Base-by-base conservation (phyloP, 108 stramenopile genomes). In the Seminavis robusta region DNA sequence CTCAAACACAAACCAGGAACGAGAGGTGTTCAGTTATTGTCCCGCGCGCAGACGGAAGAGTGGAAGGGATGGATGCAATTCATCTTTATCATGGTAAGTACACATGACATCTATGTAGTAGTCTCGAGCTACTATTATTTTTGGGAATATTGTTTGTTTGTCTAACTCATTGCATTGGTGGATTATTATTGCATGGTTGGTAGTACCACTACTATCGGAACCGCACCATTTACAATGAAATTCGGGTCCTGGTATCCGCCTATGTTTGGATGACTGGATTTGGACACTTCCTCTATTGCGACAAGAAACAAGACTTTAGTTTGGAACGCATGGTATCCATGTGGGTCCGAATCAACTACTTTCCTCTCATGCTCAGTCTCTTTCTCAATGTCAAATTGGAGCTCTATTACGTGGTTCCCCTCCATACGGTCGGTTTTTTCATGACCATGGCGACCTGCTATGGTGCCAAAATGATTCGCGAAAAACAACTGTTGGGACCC, bases 31-130 rank as follows among this genome's bases (percentile, higher is more conserved):
- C 49, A 75, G 13, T 47, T 78, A 15, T 58, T 84, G 52, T 65
- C 65, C 5, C 71, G 83, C 43, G 62, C 74, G 46, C 83, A 84
- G 59, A 84, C 83, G 25, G 83, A 84, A 68, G 95, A 96, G 62
- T 96, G 95, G 95, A 96, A 96, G 65, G 95, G 95, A 27, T 96
- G 95, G 95, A 96, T 96, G 95, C 95, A 96, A 77, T 71, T 40
- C 44, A 84, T 83, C 44, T 92, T 87, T 53, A 75, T 88, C 16
- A 68, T 84, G 69, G 47, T 50, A 31, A 36, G 56, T 48, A 11
- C n/a, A 21, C 29, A 17, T 54, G 24, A 41, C 7, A 48, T 58
- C 13, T 44, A n/a, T n/a, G n/a, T n/a, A n/a, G n/a, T 16, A 43
- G 5, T 53, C 36, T 37, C 10, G 10, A 37, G 36, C 36, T 9